Evolutionary conservation across 164 flowering plant species (phyloP), one percentile per base, ranked within the genome.

Genomic region (Vitis cinerea): DNA sequence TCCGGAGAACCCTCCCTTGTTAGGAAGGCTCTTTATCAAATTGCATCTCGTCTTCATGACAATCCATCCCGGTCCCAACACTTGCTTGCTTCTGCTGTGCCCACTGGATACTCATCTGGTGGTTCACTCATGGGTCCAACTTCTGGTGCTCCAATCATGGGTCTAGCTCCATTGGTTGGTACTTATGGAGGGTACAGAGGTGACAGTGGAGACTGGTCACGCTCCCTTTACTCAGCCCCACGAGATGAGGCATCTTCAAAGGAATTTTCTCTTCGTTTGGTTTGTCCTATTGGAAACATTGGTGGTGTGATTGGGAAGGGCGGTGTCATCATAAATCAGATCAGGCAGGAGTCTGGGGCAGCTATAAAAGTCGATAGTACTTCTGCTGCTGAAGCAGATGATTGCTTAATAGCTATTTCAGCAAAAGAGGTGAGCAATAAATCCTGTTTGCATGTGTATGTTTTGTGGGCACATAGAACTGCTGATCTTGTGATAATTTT

Each of bases 241-340:
- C 85, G 94, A 64, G 88, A 83, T 76, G 97, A 90, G 50, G 58
- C 74, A 19, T 79, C 97, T 73, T 74, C 93, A 58, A 89, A 85
- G 82, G 98, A 94, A 66, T 92, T 94, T 73, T 83, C 85, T 68
- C 85, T 94, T 66, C 89, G 92, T 61, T 57, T 94, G 79, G 82
- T 92, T 54, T 94, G 97, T 50, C 89, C 94, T 15, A 84, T 83
- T 80, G 86, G 78, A 15, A 89, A 90, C 72, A 86, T 94, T 79
- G 97, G 97, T 66, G 90, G 90, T 75, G 97, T 92, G 55, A 94
- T 94, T 73, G 98, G 98, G 15, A 94, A 89, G 68, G 93, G 93
- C 78, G 98, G 98, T 72, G 72, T 74, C 6, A 84, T 90, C 66
- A 92, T 94, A 56, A 94, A 94, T 78, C 94, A 94, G 81, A 90